Conservation (phyloP, 1,284 basidiomycete genomes). For the Pterulicium gracile region DNA sequence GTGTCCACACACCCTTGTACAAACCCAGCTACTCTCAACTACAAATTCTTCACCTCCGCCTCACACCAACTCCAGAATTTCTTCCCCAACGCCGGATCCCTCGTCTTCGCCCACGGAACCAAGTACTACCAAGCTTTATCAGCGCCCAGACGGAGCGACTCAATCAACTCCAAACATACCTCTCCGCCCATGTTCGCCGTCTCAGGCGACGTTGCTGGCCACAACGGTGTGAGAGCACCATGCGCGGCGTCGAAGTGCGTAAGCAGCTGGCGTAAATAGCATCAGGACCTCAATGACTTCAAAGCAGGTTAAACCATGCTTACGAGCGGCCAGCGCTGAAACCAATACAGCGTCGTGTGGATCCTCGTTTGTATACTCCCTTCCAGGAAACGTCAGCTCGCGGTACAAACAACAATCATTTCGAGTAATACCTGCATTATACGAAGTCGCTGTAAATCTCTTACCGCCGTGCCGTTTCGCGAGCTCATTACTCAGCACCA, state of each 20-base stretch:
- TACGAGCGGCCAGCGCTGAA: conserved; percentile 5
- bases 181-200: conserved; percentile 18
- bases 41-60: neutral
- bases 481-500: conserved; percentile 17
- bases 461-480: conserved; percentile 14
- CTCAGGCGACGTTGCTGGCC: conserved; percentile 23
- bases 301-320: conserved; percentile 5
- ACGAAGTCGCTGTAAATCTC: too few relatives aligned
- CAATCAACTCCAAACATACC: conserved; percentile 10
- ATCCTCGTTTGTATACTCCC: conserved; percentile 3
- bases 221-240: conserved; percentile 28
- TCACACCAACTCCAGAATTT: conserved; percentile 2
- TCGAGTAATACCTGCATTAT: too few relatives aligned
- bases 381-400: neutral
- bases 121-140: conserved; percentile 1
- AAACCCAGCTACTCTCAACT: too few relatives aligned
- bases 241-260: conserved; percentile 11
- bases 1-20: too few relatives aligned
- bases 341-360: neutral
- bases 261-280: too few relatives aligned
- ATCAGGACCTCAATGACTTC: neutral
- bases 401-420: neutral
- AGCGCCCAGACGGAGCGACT: neutral
- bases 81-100: neutral
- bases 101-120: neutral